Evolutionary conservation across 345 rosid species (phyloP), one percentile per base, ranked within the genome.

Genomic region (Eutrema heterophyllum): DNA sequence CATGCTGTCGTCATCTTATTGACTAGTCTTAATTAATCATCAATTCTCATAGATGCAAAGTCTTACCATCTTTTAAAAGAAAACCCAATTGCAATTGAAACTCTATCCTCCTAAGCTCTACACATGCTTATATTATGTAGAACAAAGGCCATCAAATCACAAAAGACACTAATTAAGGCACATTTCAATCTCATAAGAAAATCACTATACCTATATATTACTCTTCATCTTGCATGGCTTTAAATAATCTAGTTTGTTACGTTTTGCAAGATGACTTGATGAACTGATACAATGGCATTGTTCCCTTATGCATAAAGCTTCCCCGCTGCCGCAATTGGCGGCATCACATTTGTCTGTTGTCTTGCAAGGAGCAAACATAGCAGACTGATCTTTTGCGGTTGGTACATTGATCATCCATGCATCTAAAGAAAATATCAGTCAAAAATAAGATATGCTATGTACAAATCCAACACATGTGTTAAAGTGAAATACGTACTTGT

Each of bases 261-360:
- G 21, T 50, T 65, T 50, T 24, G 9, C 33, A 65, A 67, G 26
- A 26, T 38, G 27, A 38, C 3, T 26, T 26, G 60, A 67, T 38
- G 50, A 51, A 24, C 71, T 15, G 15, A 67, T 38, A 38, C 60
- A 67, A 26, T 67, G 60, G 3, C 71, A 38, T 26, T 51, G 14
- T 52, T n/a, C 48, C 15, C 59, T 66, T 36, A 21, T 24, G 58
- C 70, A 49, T 51, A 50, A 59, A 36, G 70, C 70, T 50, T 50
- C 26, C 10, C 48, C 11, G 14, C 70, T 36, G 51, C 24, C 58
- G 3, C 70, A 50, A 50, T 66, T 66, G 70, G 59, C 14, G 36
- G 70, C 59, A 36, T 51, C 56, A 29, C 71, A 51, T 51, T 67
- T 38, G 26, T 67, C 38, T 51, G 14, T 8, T 14, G 12, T 36